Evolutionary conservation across 1,284 basidiomycete genomes (phyloP), one percentile per base, ranked within the genome.

Genomic region (Erythrobasidium hasegawianum): DNA sequence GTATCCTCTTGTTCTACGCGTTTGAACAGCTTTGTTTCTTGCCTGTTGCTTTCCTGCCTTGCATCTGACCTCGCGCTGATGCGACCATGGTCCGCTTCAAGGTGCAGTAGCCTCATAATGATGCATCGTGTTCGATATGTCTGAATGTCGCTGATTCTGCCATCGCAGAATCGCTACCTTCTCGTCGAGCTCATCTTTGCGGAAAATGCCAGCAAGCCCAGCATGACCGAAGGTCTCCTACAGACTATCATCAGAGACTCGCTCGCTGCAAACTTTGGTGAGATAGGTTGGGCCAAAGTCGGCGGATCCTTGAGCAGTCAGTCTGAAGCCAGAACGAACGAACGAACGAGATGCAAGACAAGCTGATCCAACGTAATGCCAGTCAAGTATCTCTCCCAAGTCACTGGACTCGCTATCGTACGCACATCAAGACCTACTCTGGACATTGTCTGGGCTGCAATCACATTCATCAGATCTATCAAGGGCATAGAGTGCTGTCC

Each of bases 331-430:
- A 22, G 11, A 4, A 2, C 54, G 33, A 1, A 11, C 26, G 11
- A n/a, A n/a, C n/a, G n/a, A n/a, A n/a, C n/a, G n/a, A n/a, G n/a
- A n/a, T n/a, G n/a, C n/a, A n/a, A n/a, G n/a, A n/a, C n/a, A n/a
- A n/a, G n/a, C n/a, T n/a, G n/a, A n/a, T n/a, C n/a, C n/a, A n/a
- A n/a, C n/a, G n/a, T n/a, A n/a, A n/a, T n/a, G n/a, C n/a, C n/a
- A 74, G 73, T 75, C 68, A 75, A 75, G 49, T 75, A 75, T 61
- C 59, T 71, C 22, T 73, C 71, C 0, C 71, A 70, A 1, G 43
- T 54, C 2, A 75, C 72, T 11, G 59, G 60, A 27, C 70, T 71
- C n/a, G 20, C 69, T 39, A 75, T 75, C 55, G 27, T 75, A 14
- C 61, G 73, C 26, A 71, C 72, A 29, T 58, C 71, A 16, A 40